Evolutionary conservation across 192 early-diverging fungal genomes (phyloP), one percentile per base, ranked within the genome.

Genomic region (Linnemannia schmuckeri): DNA sequence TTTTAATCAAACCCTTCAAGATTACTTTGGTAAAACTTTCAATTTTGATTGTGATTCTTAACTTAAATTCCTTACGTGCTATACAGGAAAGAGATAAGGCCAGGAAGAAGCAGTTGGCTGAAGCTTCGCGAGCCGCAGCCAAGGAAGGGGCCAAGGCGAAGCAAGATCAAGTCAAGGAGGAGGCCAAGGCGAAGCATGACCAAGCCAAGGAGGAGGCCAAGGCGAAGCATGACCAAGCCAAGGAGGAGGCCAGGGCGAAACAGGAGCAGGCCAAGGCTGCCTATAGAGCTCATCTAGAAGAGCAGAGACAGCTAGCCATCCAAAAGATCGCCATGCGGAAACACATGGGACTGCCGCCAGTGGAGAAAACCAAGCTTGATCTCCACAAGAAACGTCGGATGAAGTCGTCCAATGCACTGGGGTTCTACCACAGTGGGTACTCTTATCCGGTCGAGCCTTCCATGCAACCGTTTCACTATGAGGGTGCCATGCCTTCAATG

Each of bases 71-170:
- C 3, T 66, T 66, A 0, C 9, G 0, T 33, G 61, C 9, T 33
- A 15, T 33, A 20, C 40, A 69, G 35, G 79, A 74, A 18, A 63
- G 72, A 15, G 72, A 80, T 33, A 80, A 27, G 30, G 24, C 44
- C 18, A 80, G 27, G 33, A 74, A 80, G 46, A 74, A 75, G 49
- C 74, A 74, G 33, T 22, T 46, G 8, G 72, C 79, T 22, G 79
- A 55, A 22, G 77, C 77, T 5, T 46, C 77, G 30, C 63, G 77
- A 78, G 12, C 22, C 41, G 41, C 63, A 33, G 77, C 74, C 22
- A 77, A 77, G 76, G 66, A 41, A 70, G 69, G 47, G n/a, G 49
- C 49, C 35, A 78, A 71, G 66, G 76, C 38, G 69, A 46, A 44
- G 30, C 72, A 73, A 37, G 42, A n/a, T 24, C 72, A 35, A 17